Conservation (phyloP, 176 grass and related monocot species). For the Oryza meridionalis region DNA sequence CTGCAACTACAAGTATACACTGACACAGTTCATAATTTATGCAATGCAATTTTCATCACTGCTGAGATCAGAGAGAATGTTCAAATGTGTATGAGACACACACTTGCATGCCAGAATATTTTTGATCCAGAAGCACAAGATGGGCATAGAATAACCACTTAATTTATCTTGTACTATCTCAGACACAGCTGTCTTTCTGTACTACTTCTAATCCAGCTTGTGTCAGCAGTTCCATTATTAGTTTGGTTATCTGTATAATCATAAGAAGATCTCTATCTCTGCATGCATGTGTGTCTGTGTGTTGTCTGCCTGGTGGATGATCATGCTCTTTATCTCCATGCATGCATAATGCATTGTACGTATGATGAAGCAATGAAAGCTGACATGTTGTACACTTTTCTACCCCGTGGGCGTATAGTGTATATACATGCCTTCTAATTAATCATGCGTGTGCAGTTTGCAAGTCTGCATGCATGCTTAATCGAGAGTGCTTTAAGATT, state of each 20-base stretch:
- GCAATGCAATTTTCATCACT: slow-evolving; percentile 47
- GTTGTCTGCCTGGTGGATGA: neutral
- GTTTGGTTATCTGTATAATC: slow-evolving; percentile 16
- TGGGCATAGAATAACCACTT: slow-evolving; percentile 43
- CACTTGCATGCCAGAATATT: slow-evolving; percentile 51
- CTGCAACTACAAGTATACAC: slow-evolving; percentile 41
- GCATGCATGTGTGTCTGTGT: neutral
- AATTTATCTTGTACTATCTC: slow-evolving; percentile 49
- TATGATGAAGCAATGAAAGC: neutral
- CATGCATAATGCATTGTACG: neutral
- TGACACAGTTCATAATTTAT: slow-evolving; percentile 60
- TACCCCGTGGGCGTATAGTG: neutral
- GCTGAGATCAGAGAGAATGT: slow-evolving; percentile 64
- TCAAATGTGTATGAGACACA: slow-evolving; percentile 42
- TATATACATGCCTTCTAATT: neutral
- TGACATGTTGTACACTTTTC: slow-evolving; percentile 6
- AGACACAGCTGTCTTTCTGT: slow-evolving; percentile 51
- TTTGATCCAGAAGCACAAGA: slow-evolving; percentile 43
- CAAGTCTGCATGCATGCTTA: slow-evolving; percentile 13
- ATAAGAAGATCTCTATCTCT: slow-evolving; percentile 11
- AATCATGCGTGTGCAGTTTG: neutral
- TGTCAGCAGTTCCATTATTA: slow-evolving; percentile 27
- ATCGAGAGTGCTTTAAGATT: neutral
- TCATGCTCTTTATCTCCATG: neutral
- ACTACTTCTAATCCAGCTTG: slow-evolving; percentile 47